phyloP scores from a whole-genome alignment of 331 rosid species.

The Rhamnella rubrinervis region DNA sequence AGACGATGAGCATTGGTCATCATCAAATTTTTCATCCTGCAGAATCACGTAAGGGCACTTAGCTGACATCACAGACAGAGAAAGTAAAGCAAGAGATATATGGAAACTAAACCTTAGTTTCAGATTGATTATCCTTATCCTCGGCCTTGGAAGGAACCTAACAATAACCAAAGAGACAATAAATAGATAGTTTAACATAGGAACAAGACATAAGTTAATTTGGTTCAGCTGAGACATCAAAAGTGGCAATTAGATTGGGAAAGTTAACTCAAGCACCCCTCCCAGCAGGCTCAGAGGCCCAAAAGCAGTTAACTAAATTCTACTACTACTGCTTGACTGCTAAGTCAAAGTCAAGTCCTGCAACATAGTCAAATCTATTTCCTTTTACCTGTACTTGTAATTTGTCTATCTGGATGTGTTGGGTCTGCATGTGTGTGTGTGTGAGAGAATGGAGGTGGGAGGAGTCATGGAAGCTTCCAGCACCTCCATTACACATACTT shows the following conservation, averaged over 20 bases:
- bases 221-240: background rate
- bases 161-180: constrained; percentile 3
- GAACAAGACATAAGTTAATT: background rate
- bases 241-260: too few relatives aligned
- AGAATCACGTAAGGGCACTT: constrained; percentile 13
- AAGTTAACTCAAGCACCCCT: too few relatives aligned
- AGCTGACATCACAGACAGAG: background rate
- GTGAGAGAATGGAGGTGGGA: background rate
- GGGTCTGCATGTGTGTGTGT: too few relatives aligned
- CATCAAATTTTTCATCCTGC: constrained; percentile 56
- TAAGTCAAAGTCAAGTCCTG: too few relatives aligned
- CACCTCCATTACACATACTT: background rate
- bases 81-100: constrained; percentile 12
- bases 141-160: constrained; percentile 85
- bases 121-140: constrained; percentile 43
- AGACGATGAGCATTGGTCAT: constrained; percentile 55
- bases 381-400: too few relatives aligned
- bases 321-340: too few relatives aligned
- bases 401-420: too few relatives aligned
- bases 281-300: too few relatives aligned
- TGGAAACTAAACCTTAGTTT: constrained; percentile 50
- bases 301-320: too few relatives aligned
- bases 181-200: background rate
- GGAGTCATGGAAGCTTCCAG: background rate
- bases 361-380: too few relatives aligned